Conservation (phyloP, 176 grass and related monocot genomes). For the Themeda triandra region DNA sequence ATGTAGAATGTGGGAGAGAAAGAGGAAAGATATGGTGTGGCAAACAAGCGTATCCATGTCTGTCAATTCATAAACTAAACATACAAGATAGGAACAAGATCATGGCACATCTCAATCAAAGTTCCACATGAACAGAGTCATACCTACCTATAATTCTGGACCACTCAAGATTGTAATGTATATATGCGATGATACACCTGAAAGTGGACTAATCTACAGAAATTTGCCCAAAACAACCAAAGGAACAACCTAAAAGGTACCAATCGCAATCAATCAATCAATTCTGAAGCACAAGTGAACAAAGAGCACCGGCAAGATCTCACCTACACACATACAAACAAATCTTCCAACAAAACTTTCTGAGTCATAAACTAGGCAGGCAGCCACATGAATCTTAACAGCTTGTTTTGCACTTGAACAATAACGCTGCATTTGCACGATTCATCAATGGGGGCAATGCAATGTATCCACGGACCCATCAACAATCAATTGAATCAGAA, state of each 20-base stretch:
- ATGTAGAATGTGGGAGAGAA: neutral
- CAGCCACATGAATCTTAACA: neutral
- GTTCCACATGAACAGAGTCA: slow-evolving; percentile 1
- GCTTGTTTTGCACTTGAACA: neutral
- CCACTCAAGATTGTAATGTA: slow-evolving; percentile 24
- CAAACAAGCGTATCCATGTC: neutral
- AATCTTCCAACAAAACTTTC: slow-evolving; percentile 29
- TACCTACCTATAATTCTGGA: slow-evolving; percentile 29
- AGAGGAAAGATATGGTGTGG: neutral
- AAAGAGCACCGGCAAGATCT: slow-evolving; percentile 36
- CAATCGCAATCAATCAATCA: slow-evolving; percentile 52
- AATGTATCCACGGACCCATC: neutral
- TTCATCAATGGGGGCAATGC: neutral
- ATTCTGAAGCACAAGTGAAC: slow-evolving; percentile 29
- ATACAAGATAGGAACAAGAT: slow-evolving; percentile 26
- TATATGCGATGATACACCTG: slow-evolving; percentile 20
- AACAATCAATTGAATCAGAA: neutral
- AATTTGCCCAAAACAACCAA: slow-evolving; percentile 20
- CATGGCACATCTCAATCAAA: slow-evolving; percentile 15
- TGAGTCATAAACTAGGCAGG: neutral
- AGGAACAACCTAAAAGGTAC: slow-evolving; percentile 20
- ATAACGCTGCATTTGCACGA: neutral
- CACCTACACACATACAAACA: slow-evolving; percentile 33
- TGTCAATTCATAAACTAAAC: neutral
- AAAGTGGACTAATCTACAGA: slow-evolving; percentile 19